Base-by-base conservation (phyloP, 441 rosid genomes). In the Syzygium malaccense region DNA sequence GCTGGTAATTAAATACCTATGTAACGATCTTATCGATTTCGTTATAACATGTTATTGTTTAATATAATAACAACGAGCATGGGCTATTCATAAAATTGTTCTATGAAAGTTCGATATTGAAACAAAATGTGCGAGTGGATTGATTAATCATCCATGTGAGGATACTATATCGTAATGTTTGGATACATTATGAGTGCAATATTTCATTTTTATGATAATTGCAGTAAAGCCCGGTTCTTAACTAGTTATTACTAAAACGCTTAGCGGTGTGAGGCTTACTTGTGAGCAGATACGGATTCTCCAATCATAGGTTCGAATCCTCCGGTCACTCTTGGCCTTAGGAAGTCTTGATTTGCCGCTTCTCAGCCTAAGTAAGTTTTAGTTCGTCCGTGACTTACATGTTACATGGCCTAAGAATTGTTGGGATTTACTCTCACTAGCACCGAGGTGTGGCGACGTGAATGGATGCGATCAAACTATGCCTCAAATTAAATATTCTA, bases 311-410 rank as follows among this genome's bases (percentile, higher is more conserved):
- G 30, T 26, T 58, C 3, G 30, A 58, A 58, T 58, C 17, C 64
- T 58, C 64, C 5, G 0, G 4, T 12, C 8, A 8, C 17, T 3
- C 17, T 26, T 3, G 7, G 17, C n/a, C 30, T 11, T 1, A 4
- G 7, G 30, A 58, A 26, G 30, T 26, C 30, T 58, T 14, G 66
- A 26, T 13, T 26, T 58, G 66, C 66, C 14, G 7, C 64, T 58
- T 17, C 30, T 58, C 30, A 26, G n/a, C 3, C 30, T 26, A 58
- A 6, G 64, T 58, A 58, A 58, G 30, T 58, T 58, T 26, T 58
- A 58, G n/a, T 58, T 26, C n/a, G 64, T 58, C 4, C 12, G 30
- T 6, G 64, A 58, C 15, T 26, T 58, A 5, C 64, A 58, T 26
- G 30, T 26, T n/a, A n/a, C 64, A 12, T 26, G 14, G 64, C 64